These are phyloP conservation scores for Sclerotinia minor DNA, from an alignment of 2,329 filamentous ascomycete species.

Conservation along the genomic window DNA sequence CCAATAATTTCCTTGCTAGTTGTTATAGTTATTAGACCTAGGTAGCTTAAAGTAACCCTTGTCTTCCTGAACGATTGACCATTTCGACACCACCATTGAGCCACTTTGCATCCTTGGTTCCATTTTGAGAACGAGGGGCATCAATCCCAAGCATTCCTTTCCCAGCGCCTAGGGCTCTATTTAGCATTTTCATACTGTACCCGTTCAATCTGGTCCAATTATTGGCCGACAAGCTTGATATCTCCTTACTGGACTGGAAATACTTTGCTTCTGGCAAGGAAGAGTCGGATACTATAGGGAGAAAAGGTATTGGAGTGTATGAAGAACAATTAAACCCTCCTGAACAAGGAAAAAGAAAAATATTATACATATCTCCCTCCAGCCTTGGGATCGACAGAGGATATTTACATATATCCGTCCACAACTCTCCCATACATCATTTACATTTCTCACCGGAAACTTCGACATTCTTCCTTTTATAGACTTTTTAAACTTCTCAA, in stretches of 20 bases:
- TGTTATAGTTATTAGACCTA: background rate
- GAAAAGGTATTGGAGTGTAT: constrained; percentile 24
- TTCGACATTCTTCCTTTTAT: constrained; percentile 23
- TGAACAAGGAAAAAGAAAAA: background rate
- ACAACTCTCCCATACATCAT: constrained; percentile 13
- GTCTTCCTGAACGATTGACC: constrained; percentile 16
- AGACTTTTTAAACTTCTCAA: constrained; percentile 13
- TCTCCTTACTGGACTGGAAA: constrained; percentile 24
- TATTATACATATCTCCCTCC: constrained; percentile 22
- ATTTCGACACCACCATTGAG: constrained; percentile 11
- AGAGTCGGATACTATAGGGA: constrained; percentile 14
- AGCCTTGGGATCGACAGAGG: constrained; percentile 9
- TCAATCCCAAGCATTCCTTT: constrained; percentile 26
- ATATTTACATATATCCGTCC: constrained; percentile 18
- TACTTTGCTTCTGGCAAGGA: constrained; percentile 23
- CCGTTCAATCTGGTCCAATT: constrained; percentile 22
- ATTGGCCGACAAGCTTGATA: constrained; percentile 3
- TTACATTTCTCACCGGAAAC: constrained; percentile 13
- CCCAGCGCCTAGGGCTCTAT: constrained; percentile 22
- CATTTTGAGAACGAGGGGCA: constrained; percentile 24
- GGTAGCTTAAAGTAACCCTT: constrained; percentile 21
- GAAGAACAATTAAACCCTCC: constrained; percentile 23
- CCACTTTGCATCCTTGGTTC: constrained; percentile 25
- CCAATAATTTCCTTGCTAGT: constrained; percentile 15
- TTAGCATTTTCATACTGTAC: constrained; percentile 3